These are phyloP conservation scores for Sphaerosporella brunnea DNA, from an alignment of 495 filamentous ascomycete species.

Conservation along the genomic window DNA sequence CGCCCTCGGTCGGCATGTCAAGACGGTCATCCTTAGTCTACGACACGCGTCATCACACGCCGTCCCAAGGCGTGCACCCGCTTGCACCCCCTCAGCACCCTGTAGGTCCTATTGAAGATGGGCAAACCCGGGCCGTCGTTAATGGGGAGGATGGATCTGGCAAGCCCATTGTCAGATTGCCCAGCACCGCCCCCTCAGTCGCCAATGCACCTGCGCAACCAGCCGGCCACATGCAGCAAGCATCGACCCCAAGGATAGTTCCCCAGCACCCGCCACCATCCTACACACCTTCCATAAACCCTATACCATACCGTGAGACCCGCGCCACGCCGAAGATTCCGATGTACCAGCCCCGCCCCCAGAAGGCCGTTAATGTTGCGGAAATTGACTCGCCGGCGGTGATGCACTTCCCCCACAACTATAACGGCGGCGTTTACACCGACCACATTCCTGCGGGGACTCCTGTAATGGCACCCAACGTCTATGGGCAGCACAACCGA, in stretches of 20 bases:
- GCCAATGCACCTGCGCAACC: slow-evolving; percentile 37
- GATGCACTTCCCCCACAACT: slow-evolving; percentile 39
- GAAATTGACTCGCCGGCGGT: slow-evolving; percentile 78
- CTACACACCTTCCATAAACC: slow-evolving; percentile 20
- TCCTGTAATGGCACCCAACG: slow-evolving; percentile 15
- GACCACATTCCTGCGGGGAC: slow-evolving; percentile 22
- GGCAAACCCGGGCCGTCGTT: not conserved
- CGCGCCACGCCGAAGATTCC: slow-evolving; percentile 49
- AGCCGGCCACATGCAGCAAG: slow-evolving; percentile 39
- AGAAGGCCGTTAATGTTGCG: slow-evolving; percentile 84
- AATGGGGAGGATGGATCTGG: slow-evolving; percentile 29
- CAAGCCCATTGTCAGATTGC: slow-evolving; percentile 71
- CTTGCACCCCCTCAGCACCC: not conserved
- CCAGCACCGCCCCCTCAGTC: slow-evolving; percentile 40
- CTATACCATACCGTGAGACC: slow-evolving; percentile 52
- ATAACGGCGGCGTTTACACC: slow-evolving; percentile 21
- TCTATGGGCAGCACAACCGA: slow-evolving; percentile 61
- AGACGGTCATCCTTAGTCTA: slow-evolving; percentile 63
- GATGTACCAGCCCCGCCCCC: slow-evolving; percentile 91
- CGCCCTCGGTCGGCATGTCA: slow-evolving; percentile 82
- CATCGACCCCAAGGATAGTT: slow-evolving; percentile 32
- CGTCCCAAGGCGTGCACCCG: not conserved
- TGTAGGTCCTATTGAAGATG: not conserved
- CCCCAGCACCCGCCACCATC: slow-evolving; percentile 24
- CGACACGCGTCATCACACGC: slow-evolving; percentile 37